phyloP scores from a whole-genome alignment of 306 rosid species.

The Vigna unguiculata region DNA sequence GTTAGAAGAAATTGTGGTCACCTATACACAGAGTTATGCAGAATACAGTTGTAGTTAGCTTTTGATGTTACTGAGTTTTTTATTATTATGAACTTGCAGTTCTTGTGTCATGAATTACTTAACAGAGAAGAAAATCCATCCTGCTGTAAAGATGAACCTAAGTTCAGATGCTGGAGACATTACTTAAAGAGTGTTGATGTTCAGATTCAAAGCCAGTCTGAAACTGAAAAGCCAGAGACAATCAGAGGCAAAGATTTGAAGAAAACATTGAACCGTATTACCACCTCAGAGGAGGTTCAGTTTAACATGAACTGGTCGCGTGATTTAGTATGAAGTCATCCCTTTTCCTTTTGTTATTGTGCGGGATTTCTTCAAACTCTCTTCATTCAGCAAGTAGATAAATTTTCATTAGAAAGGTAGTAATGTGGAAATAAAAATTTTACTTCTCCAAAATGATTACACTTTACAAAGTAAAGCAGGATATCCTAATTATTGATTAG shows the following conservation, averaged over 20 bases:
- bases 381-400: not conserved
- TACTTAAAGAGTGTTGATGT: not conserved
- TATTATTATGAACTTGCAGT: not conserved
- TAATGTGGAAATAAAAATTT: not conserved
- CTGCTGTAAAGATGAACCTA: not conserved
- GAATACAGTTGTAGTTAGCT: not conserved
- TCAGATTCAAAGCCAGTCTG: not conserved
- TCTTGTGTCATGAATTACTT: not conserved
- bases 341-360: no score
- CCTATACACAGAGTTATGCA: not conserved
- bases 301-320: not conserved
- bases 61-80: not conserved
- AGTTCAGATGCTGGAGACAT: conserved; percentile 11
- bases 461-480: not conserved
- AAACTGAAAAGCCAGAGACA: not conserved
- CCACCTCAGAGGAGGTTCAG: not conserved
- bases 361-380: not conserved
- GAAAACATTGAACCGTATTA: not conserved
- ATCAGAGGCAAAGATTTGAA: not conserved
- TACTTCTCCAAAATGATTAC: not conserved
- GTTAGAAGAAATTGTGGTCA: not conserved
- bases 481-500: no score
- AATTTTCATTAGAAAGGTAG: not conserved
- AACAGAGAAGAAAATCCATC: not conserved
- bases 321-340: not conserved